Evolutionary conservation across 768 basidiomycete species (phyloP).

Genomic region (Gymnopilus dilepis): DNA sequence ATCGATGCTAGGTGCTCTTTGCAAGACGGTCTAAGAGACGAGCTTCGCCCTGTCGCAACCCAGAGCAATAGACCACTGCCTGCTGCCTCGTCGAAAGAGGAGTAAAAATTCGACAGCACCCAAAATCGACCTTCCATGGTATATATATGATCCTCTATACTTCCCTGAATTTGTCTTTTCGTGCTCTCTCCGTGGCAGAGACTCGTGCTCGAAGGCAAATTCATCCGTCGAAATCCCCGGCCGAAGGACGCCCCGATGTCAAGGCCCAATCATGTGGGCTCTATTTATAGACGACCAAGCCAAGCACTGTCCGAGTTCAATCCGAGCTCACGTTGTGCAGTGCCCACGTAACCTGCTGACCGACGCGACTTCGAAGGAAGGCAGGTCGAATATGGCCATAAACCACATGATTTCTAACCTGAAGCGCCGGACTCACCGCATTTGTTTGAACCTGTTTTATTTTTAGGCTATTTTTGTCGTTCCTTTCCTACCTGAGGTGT

Average conservation of each 20-base stretch:
- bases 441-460: constrained; percentile 1
- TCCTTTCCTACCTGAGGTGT: no score
- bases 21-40: no score
- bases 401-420: neutral
- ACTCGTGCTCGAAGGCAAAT: neutral
- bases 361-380: neutral
- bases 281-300: neutral
- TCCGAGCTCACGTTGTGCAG: neutral
- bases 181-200: constrained; percentile 4
- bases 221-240: constrained; percentile 1
- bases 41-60: no score
- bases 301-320: neutral
- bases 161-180: neutral
- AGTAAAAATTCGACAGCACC: neutral
- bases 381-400: neutral
- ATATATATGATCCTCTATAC: neutral
- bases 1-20: neutral
- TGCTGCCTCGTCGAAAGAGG: neutral
- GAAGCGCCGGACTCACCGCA: constrained; percentile 1
- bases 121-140: neutral
- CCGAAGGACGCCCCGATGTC: neutral
- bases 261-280: neutral
- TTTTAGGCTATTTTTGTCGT: constrained; percentile 29
- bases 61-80: no score
- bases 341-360: neutral